phyloP scores from a whole-genome alignment of 2,329 filamentous ascomycete species.

The Tolypocladium tundrense region DNA sequence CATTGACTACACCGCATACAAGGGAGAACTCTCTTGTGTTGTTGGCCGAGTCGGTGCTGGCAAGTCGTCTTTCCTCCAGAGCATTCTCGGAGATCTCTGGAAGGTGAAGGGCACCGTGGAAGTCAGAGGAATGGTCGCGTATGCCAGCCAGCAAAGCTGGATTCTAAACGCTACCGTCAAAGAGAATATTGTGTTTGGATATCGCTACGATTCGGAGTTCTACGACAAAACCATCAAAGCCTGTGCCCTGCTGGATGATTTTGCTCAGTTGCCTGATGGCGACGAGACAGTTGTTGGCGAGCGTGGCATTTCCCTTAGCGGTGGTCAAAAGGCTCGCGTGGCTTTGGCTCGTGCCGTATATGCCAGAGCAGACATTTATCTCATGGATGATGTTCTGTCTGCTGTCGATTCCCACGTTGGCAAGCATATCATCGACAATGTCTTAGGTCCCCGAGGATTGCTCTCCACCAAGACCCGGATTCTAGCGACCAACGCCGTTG shows the following conservation, averaged over 20 bases:
- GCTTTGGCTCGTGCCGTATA: constrained; percentile 92
- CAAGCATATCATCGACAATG: constrained; percentile 86
- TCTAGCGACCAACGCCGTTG: constrained; percentile 89
- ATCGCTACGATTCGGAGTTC: constrained; percentile 86
- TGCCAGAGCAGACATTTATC: constrained; percentile 88
- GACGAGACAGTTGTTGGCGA: constrained; percentile 96
- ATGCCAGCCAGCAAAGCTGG: constrained; percentile 89
- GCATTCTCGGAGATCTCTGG: constrained; percentile 83
- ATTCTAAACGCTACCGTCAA: constrained; percentile 96
- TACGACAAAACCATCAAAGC: constrained; percentile 89
- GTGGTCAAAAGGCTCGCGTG: constrained; percentile 90
- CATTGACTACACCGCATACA: constrained; percentile 80
- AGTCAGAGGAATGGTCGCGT: constrained; percentile 74
- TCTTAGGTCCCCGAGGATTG: constrained; percentile 76
- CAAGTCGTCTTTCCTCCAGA: constrained; percentile 86
- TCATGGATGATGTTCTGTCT: constrained; percentile 88
- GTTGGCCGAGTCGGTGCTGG: constrained; percentile 91
- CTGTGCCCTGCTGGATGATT: constrained; percentile 85
- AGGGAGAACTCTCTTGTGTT: constrained; percentile 86
- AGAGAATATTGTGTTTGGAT: constrained; percentile 94
- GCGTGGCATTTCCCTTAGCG: constrained; percentile 89
- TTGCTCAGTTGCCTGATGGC: constrained; percentile 83
- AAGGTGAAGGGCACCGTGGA: constrained; percentile 77
- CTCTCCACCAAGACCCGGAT: constrained; percentile 81
- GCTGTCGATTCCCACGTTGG: constrained; percentile 98